A percentile compares a stretch with the other conserved stretches of the same genome.
phyloP scores from a whole-genome alignment of 371 early-diverging fungal genomes.

The Entomophthora muscae region DNA sequence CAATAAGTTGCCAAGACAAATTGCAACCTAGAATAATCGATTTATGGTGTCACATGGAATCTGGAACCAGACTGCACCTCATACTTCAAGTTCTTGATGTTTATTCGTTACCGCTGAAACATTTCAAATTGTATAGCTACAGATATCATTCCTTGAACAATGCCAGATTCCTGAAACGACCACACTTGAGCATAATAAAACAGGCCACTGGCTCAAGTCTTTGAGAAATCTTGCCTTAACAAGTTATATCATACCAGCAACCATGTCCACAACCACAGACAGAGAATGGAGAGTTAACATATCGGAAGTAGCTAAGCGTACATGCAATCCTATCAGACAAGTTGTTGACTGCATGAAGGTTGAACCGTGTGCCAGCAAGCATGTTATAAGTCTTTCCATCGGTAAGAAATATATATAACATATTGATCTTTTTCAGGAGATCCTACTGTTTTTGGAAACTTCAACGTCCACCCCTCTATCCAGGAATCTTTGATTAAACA shows the following conservation, averaged over 20 bases:
- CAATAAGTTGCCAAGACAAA: no score
- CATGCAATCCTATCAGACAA: slow-evolving; percentile 76
- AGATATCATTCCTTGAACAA: no score
- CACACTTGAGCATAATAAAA: background rate
- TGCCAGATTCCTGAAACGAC: no score
- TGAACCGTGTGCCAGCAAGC: slow-evolving; percentile 44
- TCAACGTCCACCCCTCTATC: slow-evolving; percentile 46
- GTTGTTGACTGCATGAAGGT: slow-evolving; percentile 62
- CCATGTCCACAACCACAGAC: background rate
- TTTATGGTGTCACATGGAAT: no score
- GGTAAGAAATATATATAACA: slow-evolving; percentile 19
- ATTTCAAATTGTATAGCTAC: no score
- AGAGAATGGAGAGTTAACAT: slow-evolving; percentile 1
- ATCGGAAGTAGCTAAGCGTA: slow-evolving; percentile 30
- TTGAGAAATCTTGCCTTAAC: no score
- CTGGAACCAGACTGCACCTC: no score
- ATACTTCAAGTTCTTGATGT: no score
- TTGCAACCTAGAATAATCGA: no score
- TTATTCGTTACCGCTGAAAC: no score
- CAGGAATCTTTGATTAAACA: slow-evolving; percentile 50
- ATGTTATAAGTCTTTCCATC: slow-evolving; percentile 61
- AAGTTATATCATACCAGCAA: no score
- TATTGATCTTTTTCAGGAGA: slow-evolving; percentile 30
- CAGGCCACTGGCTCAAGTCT: background rate
- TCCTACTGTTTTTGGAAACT: slow-evolving; percentile 83